phyloP scores from a whole-genome alignment of 768 basidiomycete genomes.

The Collybia nuda region DNA sequence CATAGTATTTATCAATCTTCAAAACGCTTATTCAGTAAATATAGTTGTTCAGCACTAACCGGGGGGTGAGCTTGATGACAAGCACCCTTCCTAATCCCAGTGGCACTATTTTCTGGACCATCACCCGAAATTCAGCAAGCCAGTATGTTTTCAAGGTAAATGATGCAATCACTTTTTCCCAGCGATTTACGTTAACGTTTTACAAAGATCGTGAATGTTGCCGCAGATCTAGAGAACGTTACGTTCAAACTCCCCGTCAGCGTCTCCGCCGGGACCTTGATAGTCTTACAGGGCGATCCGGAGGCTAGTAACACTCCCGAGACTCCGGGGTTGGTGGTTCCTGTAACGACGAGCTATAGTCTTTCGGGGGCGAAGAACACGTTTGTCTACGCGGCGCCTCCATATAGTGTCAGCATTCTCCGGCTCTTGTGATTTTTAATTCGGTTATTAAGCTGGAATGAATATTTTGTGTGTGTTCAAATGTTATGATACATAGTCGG shows the following conservation, averaged over 20 bases:
- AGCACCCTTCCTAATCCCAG: slow-evolving; percentile 40
- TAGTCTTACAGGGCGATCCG: background rate
- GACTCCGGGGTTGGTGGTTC: background rate
- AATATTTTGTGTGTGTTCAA: no score
- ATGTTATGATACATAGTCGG: no score
- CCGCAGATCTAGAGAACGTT: background rate
- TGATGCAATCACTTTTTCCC: background rate
- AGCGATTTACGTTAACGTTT: background rate
- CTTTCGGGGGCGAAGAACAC: background rate
- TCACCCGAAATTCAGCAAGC: slow-evolving; percentile 14
- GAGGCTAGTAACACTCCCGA: background rate
- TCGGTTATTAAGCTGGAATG: no score
- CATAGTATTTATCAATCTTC: no score
- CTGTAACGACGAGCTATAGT: background rate
- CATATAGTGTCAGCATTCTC: background rate
- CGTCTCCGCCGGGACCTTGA: background rate
- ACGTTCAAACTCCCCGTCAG: background rate
- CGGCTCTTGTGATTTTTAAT: background rate
- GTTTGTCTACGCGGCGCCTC: background rate
- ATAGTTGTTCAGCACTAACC: slow-evolving; percentile 51
- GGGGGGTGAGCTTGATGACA: slow-evolving; percentile 48
- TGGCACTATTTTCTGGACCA: slow-evolving; percentile 50
- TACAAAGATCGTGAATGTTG: background rate
- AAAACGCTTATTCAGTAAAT: no score
- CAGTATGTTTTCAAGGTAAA: background rate